Base-by-base conservation (phyloP, 164 flowering plant genomes). In the Nelumbo lutea region DNA sequence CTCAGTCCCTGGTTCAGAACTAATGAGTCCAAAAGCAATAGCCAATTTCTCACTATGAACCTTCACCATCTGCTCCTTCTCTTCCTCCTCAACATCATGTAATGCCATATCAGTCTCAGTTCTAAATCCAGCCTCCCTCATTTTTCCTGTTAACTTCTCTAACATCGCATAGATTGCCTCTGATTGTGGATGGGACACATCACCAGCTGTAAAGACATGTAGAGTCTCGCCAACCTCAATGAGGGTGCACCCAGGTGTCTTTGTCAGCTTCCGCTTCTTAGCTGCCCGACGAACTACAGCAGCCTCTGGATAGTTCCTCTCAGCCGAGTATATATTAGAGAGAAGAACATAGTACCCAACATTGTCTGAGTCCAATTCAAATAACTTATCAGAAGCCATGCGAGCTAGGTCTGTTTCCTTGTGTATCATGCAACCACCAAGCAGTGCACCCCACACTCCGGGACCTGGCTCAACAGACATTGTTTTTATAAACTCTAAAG, bases 1-100 rank as follows among this genome's bases (percentile, higher is more conserved):
- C 72, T 89, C 93, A 3, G 86, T 81, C 73, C 94, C 91, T 13
- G 92, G 94, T 65, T 85, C 90, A 38, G 92, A 79, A 48, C 78
- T 72, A 15, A 95, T 85, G 52, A 95, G 88, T 65, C 87, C 97
- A 81, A 87, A 91, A 65, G 90, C 91, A 74, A 92, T 95, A 46
- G 97, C 99, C 73, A 95, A 75, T 71, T 90, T 95, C 83, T 95
- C 99, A 72, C 99, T 92, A 69, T 92, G 97, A 79, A 92, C 96
- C 43, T 82, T 89, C 68, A 90, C 83, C 85, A 87, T 88, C 41
- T 83, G 70, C 79, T 90, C 96, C 80, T 90, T 95, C 78, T 92
- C 98, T 79, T 95, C 99, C 72, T 92, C 97, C 76, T 95, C 98
- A 65, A 92, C 90, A 80, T 92, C 99, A 79, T 95, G 93, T 73